Conservation (phyloP, 495 filamentous ascomycete genomes). For the Aspergillus wentii region DNA sequence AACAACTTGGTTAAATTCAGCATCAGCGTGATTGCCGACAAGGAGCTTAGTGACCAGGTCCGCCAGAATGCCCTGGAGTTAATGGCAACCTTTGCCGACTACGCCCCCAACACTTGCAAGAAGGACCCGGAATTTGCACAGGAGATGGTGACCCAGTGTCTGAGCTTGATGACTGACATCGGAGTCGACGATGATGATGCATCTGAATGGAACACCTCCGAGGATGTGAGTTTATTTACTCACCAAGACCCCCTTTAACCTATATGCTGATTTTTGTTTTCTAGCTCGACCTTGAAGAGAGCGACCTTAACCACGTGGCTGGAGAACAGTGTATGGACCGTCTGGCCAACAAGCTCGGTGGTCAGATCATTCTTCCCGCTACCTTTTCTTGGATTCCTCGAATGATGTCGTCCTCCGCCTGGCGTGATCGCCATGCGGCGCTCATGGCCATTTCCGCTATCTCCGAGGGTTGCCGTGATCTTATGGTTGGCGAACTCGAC, state of each 20-base stretch:
- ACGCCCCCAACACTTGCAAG: conserved; percentile 85
- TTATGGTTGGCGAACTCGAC: conserved; percentile 92
- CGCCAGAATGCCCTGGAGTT: conserved; percentile 94
- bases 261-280: neutral
- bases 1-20: conserved; percentile 87
- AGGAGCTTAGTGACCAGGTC: conserved; percentile 83
- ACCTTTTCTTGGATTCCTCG: conserved; percentile 95
- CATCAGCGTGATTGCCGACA: conserved; percentile 89
- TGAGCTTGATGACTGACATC: conserved; percentile 99
- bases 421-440: conserved; percentile 94
- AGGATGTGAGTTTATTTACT: conserved; percentile 66
- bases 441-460: conserved; percentile 99
- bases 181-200: conserved; percentile 94
- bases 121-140: conserved; percentile 85
- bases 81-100: conserved; percentile 98
- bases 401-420: conserved; percentile 93
- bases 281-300: conserved; percentile 89
- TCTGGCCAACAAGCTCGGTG: conserved; percentile 94
- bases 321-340: conserved; percentile 99
- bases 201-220: conserved; percentile 84
- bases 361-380: conserved; percentile 77
- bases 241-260: conserved; percentile 3
- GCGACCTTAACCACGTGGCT: conserved; percentile 94
- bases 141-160: conserved; percentile 97
- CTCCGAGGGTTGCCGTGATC: conserved; percentile 91